Evolutionary conservation across 306 rosid species (phyloP), one percentile per base, ranked within the genome.

Genomic region (Rosa multiflora): DNA sequence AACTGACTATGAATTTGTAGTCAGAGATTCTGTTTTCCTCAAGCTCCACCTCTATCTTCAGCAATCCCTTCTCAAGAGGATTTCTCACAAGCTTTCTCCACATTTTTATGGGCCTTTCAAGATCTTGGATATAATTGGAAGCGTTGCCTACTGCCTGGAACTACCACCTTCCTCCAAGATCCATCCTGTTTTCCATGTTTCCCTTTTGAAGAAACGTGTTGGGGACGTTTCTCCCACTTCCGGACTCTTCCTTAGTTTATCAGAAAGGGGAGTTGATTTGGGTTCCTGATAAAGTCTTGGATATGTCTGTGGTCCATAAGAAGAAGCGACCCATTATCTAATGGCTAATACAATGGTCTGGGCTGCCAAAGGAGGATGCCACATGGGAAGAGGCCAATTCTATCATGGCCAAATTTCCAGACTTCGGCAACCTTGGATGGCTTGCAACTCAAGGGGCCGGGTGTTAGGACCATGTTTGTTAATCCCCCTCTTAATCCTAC

Each of bases 181-280:
- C 17, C 63, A 72, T 14, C 0, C 5, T 29, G 76, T 72, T 1
- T 72, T 72, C n/a, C 76, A 51, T 52, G 63, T 72, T 13, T 49
- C 46, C 10, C 13, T 49, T 1, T 26, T 72, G 7, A 39, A 8
- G 66, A 32, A 35, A 21, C 40, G 52, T 1, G 17, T 69, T 0
- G 37, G 53, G 1, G 5, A 12, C 53, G 1, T 0, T 0, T 0
- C 11, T 0, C 4, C 5, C 1, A 14, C 15, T 4, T 4, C 6
- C 39, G 0, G 13, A 21, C 8, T 12, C 15, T 69, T 9, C 26
- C 51, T 20, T 35, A 7, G 2, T 18, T 20, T 4, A 5, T 3
- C 2, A 48, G 3, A 13, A 48, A 2, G 23, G 11, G 0, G 2
- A 35, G 7, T 10, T 9, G 1, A 6, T 12, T 21, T 59, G 35